These are phyloP conservation scores for Letharia columbiana DNA, from an alignment of 495 filamentous ascomycete genomes.

Conservation along the genomic window DNA sequence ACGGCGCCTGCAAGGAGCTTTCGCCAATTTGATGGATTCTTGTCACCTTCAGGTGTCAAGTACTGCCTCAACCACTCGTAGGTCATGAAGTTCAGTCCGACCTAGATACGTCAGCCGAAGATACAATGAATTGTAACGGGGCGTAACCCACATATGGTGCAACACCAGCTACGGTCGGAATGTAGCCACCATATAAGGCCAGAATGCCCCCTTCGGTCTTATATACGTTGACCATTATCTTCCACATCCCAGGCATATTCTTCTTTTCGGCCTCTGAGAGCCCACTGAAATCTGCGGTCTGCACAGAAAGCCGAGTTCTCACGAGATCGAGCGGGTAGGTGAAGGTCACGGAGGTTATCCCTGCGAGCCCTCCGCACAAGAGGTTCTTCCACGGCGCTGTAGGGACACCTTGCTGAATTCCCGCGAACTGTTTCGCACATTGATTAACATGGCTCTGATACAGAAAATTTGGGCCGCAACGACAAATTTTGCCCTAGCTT, in stretches of 20 bases:
- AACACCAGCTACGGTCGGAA: conserved; percentile 89
- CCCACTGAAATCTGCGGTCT: conserved; percentile 77
- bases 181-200: conserved; percentile 84
- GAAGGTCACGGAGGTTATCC: conserved; percentile 82
- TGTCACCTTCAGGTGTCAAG: conserved; percentile 79
- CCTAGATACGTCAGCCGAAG: conserved; percentile 42
- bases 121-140: neutral
- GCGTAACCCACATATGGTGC: conserved; percentile 72
- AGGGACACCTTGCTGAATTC: conserved; percentile 33
- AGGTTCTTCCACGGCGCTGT: conserved; percentile 63
- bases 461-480: neutral
- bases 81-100: conserved; percentile 95
- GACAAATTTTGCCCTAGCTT: no score
- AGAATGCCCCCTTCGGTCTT: conserved; percentile 76
- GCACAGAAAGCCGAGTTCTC: conserved; percentile 88
- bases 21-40: conserved; percentile 67
- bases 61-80: conserved; percentile 82
- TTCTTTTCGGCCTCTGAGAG: conserved; percentile 47
- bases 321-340: conserved; percentile 91
- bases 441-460: neutral
- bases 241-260: conserved; percentile 88
- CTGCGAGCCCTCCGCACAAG: conserved; percentile 77
- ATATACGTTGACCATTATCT: conserved; percentile 75
- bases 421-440: conserved; percentile 3
- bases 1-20: conserved; percentile 86